Evolutionary conservation across 2,329 filamentous ascomycete genomes (phyloP).

Genomic region (Nemania abortiva): DNA sequence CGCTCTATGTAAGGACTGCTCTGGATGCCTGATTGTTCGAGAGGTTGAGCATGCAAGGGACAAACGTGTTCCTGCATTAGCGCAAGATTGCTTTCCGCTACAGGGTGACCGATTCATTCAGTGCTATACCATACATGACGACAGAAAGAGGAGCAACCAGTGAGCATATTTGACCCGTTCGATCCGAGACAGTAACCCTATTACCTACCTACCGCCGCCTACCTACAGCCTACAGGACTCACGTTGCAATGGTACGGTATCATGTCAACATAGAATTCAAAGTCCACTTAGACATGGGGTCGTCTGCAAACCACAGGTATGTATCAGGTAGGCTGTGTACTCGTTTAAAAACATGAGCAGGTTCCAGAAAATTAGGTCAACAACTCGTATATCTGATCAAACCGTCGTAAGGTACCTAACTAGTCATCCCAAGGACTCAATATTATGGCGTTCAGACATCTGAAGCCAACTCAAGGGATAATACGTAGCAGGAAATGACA

Average conservation of each 20-base stretch:
- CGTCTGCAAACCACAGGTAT: not conserved
- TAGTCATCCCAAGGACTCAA: no score
- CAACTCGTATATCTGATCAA: not conserved
- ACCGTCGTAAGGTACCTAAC: no score
- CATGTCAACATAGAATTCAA: not conserved
- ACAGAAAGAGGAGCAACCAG: not conserved
- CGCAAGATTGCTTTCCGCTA: conserved; percentile 29
- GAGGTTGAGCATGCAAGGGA: conserved; percentile 32
- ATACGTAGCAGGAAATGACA: not conserved
- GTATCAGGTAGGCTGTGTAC: not conserved
- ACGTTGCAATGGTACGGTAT: no score
- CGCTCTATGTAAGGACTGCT: not conserved
- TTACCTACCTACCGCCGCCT: not conserved
- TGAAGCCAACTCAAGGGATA: not conserved
- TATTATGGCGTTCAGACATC: no score
- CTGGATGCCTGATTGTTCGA: not conserved
- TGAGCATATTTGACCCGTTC: no score
- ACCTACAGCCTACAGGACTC: no score
- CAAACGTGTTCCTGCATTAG: conserved; percentile 51
- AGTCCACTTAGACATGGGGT: not conserved
- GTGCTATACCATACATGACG: not conserved
- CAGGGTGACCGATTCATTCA: conserved; percentile 3
- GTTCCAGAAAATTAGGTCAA: no score
- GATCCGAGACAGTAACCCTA: not conserved
- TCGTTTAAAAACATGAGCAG: not conserved